These are phyloP conservation scores for Leucocoprinus sp. DNA, from an alignment of 768 basidiomycete genomes.

Conservation along the genomic window DNA sequence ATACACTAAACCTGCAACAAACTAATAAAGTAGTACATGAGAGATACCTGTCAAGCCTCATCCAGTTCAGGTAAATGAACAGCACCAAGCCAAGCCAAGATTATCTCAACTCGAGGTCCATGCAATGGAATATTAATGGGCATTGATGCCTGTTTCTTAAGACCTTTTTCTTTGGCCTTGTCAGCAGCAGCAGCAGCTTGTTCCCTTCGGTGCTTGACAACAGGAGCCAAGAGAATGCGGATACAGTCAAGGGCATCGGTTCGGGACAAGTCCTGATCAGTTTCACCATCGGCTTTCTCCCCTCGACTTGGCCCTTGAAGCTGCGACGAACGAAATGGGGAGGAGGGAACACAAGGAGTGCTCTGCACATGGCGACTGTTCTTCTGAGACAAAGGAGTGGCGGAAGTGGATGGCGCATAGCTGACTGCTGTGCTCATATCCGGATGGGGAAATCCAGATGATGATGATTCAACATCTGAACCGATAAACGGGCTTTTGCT, in stretches of 20 bases:
- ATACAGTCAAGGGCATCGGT: constrained; percentile 52
- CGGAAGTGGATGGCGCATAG: not conserved
- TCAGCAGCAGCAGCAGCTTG: constrained; percentile 43
- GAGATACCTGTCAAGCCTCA: constrained; percentile 3
- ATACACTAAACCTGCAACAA: not conserved
- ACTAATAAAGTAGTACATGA: not conserved
- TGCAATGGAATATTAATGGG: constrained; percentile 78
- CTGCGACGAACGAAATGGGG: constrained; percentile 3
- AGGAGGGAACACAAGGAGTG: constrained; percentile 1
- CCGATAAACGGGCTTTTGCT: not conserved
- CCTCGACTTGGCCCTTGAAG: constrained; percentile 5
- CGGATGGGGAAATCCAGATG: constrained; percentile 11
- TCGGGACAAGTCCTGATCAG: constrained; percentile 4
- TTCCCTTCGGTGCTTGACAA: constrained; percentile 54
- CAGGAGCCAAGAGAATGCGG: constrained; percentile 68
- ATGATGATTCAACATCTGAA: constrained; percentile 1
- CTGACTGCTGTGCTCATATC: constrained; percentile 6
- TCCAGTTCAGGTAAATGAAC: constrained; percentile 75
- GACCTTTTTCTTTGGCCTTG: constrained; percentile 39
- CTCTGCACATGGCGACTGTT: constrained; percentile 16
- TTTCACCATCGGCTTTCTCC: constrained; percentile 16
- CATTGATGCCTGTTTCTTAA: constrained; percentile 45
- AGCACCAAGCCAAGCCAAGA: constrained; percentile 79
- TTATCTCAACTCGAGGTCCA: constrained; percentile 78
- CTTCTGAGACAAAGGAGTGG: constrained; percentile 11